These are phyloP conservation scores for Colletotrichum shisoi DNA, from an alignment of 2,329 filamentous ascomycete genomes.

Conservation along the genomic window DNA sequence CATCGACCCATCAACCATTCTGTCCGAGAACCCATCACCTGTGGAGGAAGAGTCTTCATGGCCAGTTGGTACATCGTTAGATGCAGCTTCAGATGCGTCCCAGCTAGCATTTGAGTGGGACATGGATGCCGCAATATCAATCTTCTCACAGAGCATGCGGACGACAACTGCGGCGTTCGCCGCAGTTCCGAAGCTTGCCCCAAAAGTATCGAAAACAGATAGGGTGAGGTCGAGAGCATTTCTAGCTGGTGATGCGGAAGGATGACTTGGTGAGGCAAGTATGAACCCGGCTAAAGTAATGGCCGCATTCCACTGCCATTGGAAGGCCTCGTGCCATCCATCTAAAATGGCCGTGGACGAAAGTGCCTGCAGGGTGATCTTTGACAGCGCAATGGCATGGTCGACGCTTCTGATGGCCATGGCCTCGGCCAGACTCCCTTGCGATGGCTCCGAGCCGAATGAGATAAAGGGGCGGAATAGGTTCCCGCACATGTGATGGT, in stretches of 20 bases:
- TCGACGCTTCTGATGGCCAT: conserved; percentile 43
- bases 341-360: conserved; percentile 44
- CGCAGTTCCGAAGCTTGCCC: neutral
- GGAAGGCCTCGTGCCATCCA: conserved; percentile 44
- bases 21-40: neutral
- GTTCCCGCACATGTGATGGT: conserved; percentile 52
- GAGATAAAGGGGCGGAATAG: conserved; percentile 53
- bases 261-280: neutral
- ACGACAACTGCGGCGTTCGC: conserved; percentile 5
- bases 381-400: conserved; percentile 44
- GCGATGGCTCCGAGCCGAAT: conserved; percentile 43
- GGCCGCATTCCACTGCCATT: conserved; percentile 45
- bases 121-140: neutral
- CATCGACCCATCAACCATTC: neutral
- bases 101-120: no score
- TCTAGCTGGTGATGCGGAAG: neutral
- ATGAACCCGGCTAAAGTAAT: conserved; percentile 8
- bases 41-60: no score
- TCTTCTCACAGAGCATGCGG: conserved; percentile 3
- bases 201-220: conserved; percentile 2
- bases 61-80: neutral
- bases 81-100: neutral
- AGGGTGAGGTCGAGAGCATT: neutral
- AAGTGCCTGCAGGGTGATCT: conserved; percentile 44
- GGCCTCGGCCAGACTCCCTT: conserved; percentile 40